Conservation (phyloP, 2,329 filamentous ascomycete genomes). For the Fusarium aywerte region DNA sequence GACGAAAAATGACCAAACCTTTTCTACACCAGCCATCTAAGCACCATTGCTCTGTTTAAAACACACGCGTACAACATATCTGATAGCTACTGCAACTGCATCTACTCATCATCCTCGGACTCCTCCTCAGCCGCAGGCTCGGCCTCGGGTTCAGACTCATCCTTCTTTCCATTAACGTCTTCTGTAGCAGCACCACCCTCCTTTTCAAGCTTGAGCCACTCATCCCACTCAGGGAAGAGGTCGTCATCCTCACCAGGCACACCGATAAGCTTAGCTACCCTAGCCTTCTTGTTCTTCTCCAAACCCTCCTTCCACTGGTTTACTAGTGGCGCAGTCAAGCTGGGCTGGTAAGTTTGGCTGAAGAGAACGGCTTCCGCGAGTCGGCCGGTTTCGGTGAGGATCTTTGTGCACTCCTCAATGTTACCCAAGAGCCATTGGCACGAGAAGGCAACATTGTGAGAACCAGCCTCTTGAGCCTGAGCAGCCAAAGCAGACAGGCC, state of each 20-base stretch:
- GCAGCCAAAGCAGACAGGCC: constrained; percentile 78
- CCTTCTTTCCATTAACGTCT: constrained; percentile 40
- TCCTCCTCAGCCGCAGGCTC: constrained; percentile 44
- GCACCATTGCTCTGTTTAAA: constrained; percentile 39
- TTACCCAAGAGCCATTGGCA: constrained; percentile 89
- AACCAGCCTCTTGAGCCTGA: constrained; percentile 79
- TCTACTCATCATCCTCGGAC: constrained; percentile 5
- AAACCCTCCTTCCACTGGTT: constrained; percentile 83
- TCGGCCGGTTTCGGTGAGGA: constrained; percentile 82
- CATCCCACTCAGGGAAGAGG: constrained; percentile 96
- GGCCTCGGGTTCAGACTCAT: constrained; percentile 38
- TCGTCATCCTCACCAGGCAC: constrained; percentile 85
- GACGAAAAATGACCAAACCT: constrained; percentile 47
- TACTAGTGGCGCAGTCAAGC: constrained; percentile 73
- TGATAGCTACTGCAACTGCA: background rate
- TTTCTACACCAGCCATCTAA: constrained; percentile 48
- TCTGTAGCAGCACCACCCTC: constrained; percentile 64
- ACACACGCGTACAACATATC: constrained; percentile 21
- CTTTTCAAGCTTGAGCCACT: constrained; percentile 83
- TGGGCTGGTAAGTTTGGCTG: constrained; percentile 95
- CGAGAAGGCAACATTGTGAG: constrained; percentile 94
- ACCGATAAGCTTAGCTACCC: constrained; percentile 85
- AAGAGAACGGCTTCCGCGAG: constrained; percentile 89
- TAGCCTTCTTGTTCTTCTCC: constrained; percentile 85
- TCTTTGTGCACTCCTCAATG: constrained; percentile 80